A percentile compares a stretch with the other conserved stretches of the same genome.
These are phyloP conservation scores for Heliocybe sulcata DNA, from an alignment of 1,284 basidiomycete genomes.

Conservation along the genomic window DNA sequence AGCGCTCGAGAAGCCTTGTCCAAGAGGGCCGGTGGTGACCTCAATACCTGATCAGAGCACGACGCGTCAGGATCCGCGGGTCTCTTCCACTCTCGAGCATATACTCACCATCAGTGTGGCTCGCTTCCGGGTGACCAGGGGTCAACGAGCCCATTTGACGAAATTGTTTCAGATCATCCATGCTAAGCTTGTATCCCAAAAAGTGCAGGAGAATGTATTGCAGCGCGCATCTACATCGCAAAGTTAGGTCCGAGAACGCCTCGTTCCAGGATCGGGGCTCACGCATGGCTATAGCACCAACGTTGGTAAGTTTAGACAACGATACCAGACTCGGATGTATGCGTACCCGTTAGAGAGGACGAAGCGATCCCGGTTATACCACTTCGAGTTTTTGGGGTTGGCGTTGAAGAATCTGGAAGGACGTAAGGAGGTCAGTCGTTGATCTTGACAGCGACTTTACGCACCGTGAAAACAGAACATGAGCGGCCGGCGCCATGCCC, in stretches of 20 bases:
- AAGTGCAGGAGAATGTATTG: conserved; percentile 83
- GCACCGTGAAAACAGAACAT: conserved; percentile 79
- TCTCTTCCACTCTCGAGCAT: conserved; percentile 1
- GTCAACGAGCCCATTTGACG: conserved; percentile 85
- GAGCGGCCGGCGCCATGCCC: conserved; percentile 88
- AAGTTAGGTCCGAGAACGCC: neutral
- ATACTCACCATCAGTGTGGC: conserved; percentile 73
- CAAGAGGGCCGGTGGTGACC: conserved; percentile 94
- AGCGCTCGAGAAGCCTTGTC: conserved; percentile 90
- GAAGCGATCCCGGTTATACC: conserved; percentile 89
- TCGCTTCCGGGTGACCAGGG: conserved; percentile 87
- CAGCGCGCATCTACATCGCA: conserved; percentile 61
- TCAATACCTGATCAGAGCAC: conserved; percentile 55
- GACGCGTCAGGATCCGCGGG: neutral
- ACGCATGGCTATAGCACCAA: conserved; percentile 74
- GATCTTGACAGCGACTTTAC: conserved; percentile 6
- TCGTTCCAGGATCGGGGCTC: conserved; percentile 22
- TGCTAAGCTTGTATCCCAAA: conserved; percentile 75
- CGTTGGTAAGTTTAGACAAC: conserved; percentile 9
- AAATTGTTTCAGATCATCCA: conserved; percentile 83
- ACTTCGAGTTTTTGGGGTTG: conserved; percentile 85
- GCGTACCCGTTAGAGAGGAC: conserved; percentile 79
- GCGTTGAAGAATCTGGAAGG: conserved; percentile 68
- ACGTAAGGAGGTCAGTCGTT: neutral
- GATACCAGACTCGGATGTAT: conserved; percentile 1